Evolutionary conservation across 106 monocot species (phyloP).

Genomic region (Hemerocallis citrina): DNA sequence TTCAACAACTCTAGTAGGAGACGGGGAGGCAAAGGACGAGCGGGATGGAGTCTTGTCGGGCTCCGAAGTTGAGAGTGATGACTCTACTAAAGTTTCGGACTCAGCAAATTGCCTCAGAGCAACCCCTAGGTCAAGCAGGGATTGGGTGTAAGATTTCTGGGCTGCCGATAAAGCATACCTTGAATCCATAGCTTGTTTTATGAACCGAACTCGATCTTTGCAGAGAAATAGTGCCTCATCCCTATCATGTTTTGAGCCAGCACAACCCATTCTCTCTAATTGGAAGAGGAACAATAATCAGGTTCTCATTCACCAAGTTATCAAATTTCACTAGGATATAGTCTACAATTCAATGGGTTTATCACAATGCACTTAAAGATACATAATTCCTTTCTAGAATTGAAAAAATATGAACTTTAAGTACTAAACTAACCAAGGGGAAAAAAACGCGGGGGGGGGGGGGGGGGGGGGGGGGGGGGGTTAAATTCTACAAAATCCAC

Average conservation of each 20-base stretch:
- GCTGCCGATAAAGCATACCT: conserved; percentile 80
- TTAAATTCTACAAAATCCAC: not conserved
- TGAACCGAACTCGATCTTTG: conserved; percentile 49
- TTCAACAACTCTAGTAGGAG: conserved; percentile 36
- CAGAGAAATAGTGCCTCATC: conserved; percentile 52
- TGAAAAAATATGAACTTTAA: no score
- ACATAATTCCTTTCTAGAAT: not conserved
- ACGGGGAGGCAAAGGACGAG: conserved; percentile 68
- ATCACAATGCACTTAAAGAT: not conserved
- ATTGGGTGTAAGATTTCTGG: conserved; percentile 68
- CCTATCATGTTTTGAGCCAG: conserved; percentile 44
- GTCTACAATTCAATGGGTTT: no score
- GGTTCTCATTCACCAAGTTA: conserved; percentile 2
- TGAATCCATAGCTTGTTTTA: conserved; percentile 62
- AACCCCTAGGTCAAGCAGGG: conserved; percentile 54
- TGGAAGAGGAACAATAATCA: not conserved
- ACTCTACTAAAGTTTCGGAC: conserved; percentile 33
- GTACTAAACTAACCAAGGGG: no score
- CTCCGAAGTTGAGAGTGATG: conserved; percentile 47
- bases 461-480: no score
- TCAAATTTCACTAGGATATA: no score
- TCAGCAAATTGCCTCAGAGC: conserved; percentile 61
- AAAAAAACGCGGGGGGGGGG: no score
- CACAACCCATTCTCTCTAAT: conserved; percentile 45
- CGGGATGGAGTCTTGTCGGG: conserved; percentile 40